Conservation (phyloP, 768 basidiomycete genomes). For the Mycena rosella region DNA sequence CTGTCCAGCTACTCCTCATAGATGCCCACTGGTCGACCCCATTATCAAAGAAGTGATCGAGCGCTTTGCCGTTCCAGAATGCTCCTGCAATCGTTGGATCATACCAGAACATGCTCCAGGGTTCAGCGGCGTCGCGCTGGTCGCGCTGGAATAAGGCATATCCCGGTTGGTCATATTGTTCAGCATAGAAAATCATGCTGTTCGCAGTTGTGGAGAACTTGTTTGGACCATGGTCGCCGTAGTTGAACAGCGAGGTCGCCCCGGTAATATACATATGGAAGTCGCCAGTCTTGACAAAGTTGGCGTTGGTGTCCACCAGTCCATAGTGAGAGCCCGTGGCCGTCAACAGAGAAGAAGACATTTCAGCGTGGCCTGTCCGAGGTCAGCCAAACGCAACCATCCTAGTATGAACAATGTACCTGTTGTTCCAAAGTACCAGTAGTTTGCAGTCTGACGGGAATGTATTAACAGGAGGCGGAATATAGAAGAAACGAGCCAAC, state of each 20-base stretch:
- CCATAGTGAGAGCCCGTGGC: slow-evolving; percentile 89
- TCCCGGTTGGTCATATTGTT: slow-evolving; percentile 74
- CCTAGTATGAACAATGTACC: no score
- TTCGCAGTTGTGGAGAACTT: slow-evolving; percentile 97
- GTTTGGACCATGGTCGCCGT: slow-evolving; percentile 86
- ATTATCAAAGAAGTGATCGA: slow-evolving; percentile 88
- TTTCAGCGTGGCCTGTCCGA: slow-evolving; percentile 93
- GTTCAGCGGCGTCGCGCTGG: slow-evolving; percentile 82
- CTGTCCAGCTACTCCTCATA: slow-evolving; percentile 95
- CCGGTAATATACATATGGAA: slow-evolving; percentile 86
- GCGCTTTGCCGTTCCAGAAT: slow-evolving; percentile 88
- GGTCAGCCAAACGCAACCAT: slow-evolving; percentile 42
- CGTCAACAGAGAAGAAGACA: slow-evolving; percentile 83
- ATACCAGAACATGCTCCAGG: slow-evolving; percentile 95
- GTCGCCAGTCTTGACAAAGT: slow-evolving; percentile 76
- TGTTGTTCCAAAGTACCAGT: slow-evolving; percentile 43
- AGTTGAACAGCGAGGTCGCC: slow-evolving; percentile 83
- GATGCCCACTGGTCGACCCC: slow-evolving; percentile 85
- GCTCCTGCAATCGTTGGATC: slow-evolving; percentile 85
- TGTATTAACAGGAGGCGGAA: no score
- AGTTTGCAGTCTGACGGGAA: no score
- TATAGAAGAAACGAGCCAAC: no score
- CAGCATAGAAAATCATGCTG: slow-evolving; percentile 82
- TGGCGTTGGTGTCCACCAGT: slow-evolving; percentile 77
- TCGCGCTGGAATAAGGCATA: slow-evolving; percentile 95